phyloP scores from a whole-genome alignment of 2,329 filamentous ascomycete genomes.

The Colletotrichum cordylinicola region DNA sequence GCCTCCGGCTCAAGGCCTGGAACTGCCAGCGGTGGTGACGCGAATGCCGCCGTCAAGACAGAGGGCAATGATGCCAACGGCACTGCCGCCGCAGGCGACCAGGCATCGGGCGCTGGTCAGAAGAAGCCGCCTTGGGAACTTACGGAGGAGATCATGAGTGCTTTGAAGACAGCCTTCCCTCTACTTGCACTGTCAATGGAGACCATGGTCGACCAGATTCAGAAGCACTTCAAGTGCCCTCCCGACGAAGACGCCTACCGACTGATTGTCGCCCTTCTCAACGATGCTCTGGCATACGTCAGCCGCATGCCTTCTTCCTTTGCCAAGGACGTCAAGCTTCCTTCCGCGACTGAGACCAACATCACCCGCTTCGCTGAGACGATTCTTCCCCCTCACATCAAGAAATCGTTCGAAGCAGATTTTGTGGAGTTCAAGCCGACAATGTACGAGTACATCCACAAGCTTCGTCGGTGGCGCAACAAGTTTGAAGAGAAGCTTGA shows the following conservation, averaged over 20 bases:
- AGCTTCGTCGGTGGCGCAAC: conserved; percentile 92
- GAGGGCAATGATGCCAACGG: conserved; percentile 44
- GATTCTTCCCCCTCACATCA: conserved; percentile 91
- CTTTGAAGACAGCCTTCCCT: conserved; percentile 96
- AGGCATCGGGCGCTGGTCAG: conserved; percentile 37
- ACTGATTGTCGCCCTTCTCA: conserved; percentile 94
- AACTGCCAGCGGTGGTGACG: conserved; percentile 54
- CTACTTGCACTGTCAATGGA: conserved; percentile 97
- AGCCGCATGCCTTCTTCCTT: conserved; percentile 87
- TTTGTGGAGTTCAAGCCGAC: conserved; percentile 95
- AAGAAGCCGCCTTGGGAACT: conserved; percentile 94
- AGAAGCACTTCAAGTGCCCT: conserved; percentile 98
- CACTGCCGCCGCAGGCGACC: conserved; percentile 22
- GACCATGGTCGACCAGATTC: conserved; percentile 98
- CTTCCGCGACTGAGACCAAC: conserved; percentile 89
- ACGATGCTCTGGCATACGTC: conserved; percentile 93
- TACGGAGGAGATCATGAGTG: conserved; percentile 93
- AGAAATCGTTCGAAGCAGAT: conserved; percentile 96
- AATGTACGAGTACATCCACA: conserved; percentile 98
- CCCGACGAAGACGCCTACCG: conserved; percentile 98
- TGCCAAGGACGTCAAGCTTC: conserved; percentile 89
- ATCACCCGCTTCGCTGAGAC: conserved; percentile 97
- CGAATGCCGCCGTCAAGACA: conserved; percentile 46
- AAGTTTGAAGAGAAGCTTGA: conserved; percentile 98
- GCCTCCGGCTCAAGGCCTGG: conserved; percentile 49